Conservation (phyloP, 257 asterid genomes). For the Solanum chmielewskii region DNA sequence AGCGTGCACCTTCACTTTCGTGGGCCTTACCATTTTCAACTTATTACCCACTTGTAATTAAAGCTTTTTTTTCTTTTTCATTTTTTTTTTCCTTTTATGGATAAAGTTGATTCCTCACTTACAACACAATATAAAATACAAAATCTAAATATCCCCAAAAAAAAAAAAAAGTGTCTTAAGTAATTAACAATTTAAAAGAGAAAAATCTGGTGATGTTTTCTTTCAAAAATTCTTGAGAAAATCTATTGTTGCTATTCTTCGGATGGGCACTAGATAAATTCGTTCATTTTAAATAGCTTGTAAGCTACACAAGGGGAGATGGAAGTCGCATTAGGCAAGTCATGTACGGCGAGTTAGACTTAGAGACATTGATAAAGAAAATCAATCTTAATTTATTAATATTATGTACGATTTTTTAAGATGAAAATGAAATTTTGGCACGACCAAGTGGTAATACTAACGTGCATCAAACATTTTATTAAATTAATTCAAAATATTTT, state of each 20-base stretch:
- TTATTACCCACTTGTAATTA: slow-evolving; percentile 4
- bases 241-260: background rate
- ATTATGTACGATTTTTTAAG: background rate
- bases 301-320: background rate
- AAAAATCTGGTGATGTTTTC: background rate
- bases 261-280: background rate
- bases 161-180: background rate
- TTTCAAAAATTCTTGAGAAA: background rate
- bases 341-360: background rate
- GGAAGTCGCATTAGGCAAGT: background rate
- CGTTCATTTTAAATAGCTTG: background rate
- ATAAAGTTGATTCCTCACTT: background rate
- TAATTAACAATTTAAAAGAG: background rate
- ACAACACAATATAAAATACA: background rate
- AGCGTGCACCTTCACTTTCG: slow-evolving; percentile 3
- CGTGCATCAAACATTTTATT: background rate
- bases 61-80: background rate
- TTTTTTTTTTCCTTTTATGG: background rate
- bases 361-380: background rate
- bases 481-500: background rate
- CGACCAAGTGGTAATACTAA: background rate
- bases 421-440: background rate
- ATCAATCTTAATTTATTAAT: no score
- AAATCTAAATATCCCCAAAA: background rate
- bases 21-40: background rate